Evolutionary conservation across 257 asterid species (phyloP), one percentile per base, ranked within the genome.

Genomic region (Petunia axillaris): DNA sequence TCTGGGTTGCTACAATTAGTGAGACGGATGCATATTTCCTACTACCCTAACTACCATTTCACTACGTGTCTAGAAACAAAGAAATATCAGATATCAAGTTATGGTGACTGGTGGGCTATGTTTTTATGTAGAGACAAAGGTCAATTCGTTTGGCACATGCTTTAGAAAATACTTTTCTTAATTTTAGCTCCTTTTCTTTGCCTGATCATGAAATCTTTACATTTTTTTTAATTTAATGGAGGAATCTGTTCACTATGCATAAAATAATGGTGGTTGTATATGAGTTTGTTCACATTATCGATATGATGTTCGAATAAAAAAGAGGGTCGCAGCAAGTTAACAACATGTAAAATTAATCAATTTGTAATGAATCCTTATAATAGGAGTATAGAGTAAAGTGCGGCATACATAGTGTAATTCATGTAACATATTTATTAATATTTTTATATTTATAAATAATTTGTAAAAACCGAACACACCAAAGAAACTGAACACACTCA

Each of bases 71-170:
- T 9, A 64, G 48, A 35, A 15, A 62, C 81, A 78, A 11, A 71
- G 6, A 10, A 48, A 35, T 10, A 10, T 71, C 50, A 41, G 25
- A 25, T 16, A 77, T 8, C 15, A 25, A 25, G n/a, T 4, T 37
- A 2, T 37, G 3, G 16, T 38, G 41, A 5, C 14, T 67, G 52
- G 50, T 67, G 75, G 75, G 54, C 11, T 48, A 4, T 52, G n/a
- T 15, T 48, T 67, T 67, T 15, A 25, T 48, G 8, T 14, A 44
- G 75, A 77, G 48, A 77, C 59, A 54, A 62, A 41, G 60, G 81
- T 44, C 62, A 78, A 38, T 62, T 78, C 50, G 81, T 62, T 62
- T 78, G 75, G 63, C 81, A 62, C 81, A 78, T 78, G 81, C 4
- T n/a, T 55, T 76, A 37, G 50, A 53, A 37, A 54, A 75, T 8